Evolutionary conservation across 805 yeast species (phyloP).

Genomic region (Jamesozyma jinghongensis): DNA sequence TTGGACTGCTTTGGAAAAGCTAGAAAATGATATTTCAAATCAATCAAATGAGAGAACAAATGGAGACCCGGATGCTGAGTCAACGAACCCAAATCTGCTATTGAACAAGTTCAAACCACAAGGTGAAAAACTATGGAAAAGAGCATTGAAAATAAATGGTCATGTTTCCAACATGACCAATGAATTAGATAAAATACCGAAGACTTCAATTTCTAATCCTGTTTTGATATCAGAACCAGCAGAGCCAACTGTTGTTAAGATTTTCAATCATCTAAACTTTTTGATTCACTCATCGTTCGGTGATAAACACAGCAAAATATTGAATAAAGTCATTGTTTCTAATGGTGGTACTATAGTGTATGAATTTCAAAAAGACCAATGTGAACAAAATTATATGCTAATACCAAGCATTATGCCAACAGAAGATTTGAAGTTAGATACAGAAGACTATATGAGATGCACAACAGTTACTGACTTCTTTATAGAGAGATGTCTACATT

Average conservation of each 20-base stretch:
- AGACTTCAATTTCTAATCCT: too few species aligned
- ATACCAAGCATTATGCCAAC: conserved; percentile 19
- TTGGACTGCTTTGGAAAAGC: conserved; percentile 10
- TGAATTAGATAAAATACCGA: too few species aligned
- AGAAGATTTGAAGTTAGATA: conserved; percentile 6
- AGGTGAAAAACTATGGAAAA: conserved; percentile 26
- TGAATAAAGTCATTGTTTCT: conserved; percentile 17
- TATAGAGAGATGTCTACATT: conserved; percentile 62
- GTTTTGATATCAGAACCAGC: too few species aligned
- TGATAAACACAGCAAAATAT: conserved; percentile 12
- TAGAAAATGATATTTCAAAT: too few species aligned
- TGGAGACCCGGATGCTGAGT: too few species aligned
- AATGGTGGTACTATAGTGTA: conserved; percentile 27
- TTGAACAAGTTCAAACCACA: conserved; percentile 21
- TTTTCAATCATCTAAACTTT: conserved; percentile 14
- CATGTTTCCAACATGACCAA: too few species aligned
- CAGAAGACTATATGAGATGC: conserved; percentile 3
- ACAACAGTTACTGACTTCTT: conserved; percentile 67
- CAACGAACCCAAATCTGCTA: conserved; percentile 1
- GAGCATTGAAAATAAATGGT: conserved; percentile 14
- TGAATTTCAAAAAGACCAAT: too few species aligned
- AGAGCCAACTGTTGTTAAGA: too few species aligned
- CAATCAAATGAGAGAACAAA: too few species aligned
- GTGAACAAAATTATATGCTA: conserved; percentile 8
- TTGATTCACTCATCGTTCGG: conserved; percentile 13